Percentiles rank a stretch among this genome's conserved stretches.
phyloP scores from a whole-genome alignment of 306 rosid genomes.

The cucumber (Cucumis sativus) region Cucumber_9930_V3 NC_026658.2:23903501-23904000 shows the following conservation, averaged over 20 bases:
- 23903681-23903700: neutral
- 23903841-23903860: neutral
- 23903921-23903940: neutral
- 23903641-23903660: no score
- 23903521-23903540: neutral
- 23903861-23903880: neutral
- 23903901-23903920: neutral
- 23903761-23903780: neutral
- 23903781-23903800: neutral
- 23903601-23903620: neutral
- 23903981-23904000: no score
- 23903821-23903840: neutral
- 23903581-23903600: neutral
- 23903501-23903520: neutral
- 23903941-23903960: no score
- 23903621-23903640: neutral
- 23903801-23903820: neutral
- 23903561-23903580: neutral
- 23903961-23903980: no score
- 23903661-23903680: neutral
- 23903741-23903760: neutral
- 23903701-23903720: neutral
- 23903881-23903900: no score
- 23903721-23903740: neutral
- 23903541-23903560: neutral